Percentiles rank a stretch among this genome's conserved stretches.
Conservation (phyloP, 1,284 basidiomycete species). For the Athelia sp. region DNA sequence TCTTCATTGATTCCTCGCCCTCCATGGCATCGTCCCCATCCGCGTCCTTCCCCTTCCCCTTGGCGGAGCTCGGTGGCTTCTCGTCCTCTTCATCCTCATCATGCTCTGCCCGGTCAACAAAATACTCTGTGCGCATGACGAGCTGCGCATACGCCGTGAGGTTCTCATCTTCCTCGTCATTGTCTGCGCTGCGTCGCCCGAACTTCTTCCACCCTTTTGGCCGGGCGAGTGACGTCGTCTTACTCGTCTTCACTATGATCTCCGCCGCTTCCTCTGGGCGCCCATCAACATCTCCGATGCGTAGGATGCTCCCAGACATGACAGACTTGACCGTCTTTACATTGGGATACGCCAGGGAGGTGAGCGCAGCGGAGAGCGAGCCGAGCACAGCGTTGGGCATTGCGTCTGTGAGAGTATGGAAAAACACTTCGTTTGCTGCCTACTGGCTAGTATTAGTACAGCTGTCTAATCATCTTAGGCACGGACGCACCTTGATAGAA, state of each 20-base stretch:
- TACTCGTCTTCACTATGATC: slow-evolving; percentile 75
- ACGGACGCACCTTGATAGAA: slow-evolving; percentile 53
- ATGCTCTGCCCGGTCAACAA: slow-evolving; percentile 38
- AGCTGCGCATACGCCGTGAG: slow-evolving; percentile 45
- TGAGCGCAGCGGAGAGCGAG: slow-evolving; percentile 66
- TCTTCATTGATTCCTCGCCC: slow-evolving; percentile 20
- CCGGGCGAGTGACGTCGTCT: slow-evolving; percentile 73
- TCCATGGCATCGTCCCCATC: slow-evolving; percentile 5
- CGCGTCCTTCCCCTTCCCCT: not conserved
- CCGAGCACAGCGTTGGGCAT: slow-evolving; percentile 55
- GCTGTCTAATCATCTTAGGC: not conserved
- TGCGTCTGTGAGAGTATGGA: slow-evolving; percentile 42
- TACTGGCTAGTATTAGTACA: slow-evolving; percentile 24
- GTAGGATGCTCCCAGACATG: slow-evolving; percentile 57
- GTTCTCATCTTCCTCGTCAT: slow-evolving; percentile 17
- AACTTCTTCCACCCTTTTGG: slow-evolving; percentile 85
- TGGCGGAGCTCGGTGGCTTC: slow-evolving; percentile 6
- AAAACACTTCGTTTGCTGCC: slow-evolving; percentile 80
- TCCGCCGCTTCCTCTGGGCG: slow-evolving; percentile 68
- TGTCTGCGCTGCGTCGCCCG: slow-evolving; percentile 29
- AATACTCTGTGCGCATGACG: slow-evolving; percentile 54
- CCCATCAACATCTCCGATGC: slow-evolving; percentile 69
- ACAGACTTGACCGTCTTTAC: slow-evolving; percentile 66
- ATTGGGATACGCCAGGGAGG: slow-evolving; percentile 65
- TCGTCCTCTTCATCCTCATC: slow-evolving; percentile 27